These are phyloP conservation scores for Ensete ventricosum DNA, from an alignment of 176 grass and related monocot species.

Conservation along the genomic window DNA sequence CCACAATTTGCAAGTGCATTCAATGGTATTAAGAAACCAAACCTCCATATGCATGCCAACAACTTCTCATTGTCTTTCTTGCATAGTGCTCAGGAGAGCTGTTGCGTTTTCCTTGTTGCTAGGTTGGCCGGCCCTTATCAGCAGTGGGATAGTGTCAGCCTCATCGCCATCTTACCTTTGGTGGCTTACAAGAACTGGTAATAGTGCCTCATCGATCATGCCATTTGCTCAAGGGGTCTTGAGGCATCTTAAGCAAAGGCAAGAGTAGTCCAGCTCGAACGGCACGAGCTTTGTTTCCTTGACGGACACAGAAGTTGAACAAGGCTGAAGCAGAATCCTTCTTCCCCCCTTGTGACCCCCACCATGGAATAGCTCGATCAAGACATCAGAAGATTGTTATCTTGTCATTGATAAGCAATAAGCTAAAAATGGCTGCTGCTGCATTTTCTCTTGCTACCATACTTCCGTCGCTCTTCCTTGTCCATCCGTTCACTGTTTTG, in stretches of 20 bases:
- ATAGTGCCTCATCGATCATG: conserved; percentile 66
- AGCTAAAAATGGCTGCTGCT: conserved; percentile 84
- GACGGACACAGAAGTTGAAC: conserved; percentile 91
- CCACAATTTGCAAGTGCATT: conserved; percentile 77
- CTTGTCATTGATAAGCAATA: conserved; percentile 84
- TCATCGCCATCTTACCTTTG: conserved; percentile 77
- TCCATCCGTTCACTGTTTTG: conserved; percentile 25
- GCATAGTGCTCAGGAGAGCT: conserved; percentile 78
- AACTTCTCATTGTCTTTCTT: conserved; percentile 89
- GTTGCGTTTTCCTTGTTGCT: conserved; percentile 86
- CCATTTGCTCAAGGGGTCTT: conserved; percentile 62
- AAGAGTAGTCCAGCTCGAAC: conserved; percentile 63
- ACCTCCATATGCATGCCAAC: conserved; percentile 67
- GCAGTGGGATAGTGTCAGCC: conserved; percentile 65
- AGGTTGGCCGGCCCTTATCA: conserved; percentile 67
- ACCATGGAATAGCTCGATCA: conserved; percentile 64
- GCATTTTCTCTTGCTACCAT: conserved; percentile 98
- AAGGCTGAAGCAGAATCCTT: conserved; percentile 87
- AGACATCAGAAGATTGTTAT: conserved; percentile 80
- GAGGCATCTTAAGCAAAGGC: conserved; percentile 69
- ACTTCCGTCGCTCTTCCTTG: conserved; percentile 55
- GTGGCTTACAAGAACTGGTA: conserved; percentile 82
- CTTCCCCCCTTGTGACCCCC: conserved; percentile 61
- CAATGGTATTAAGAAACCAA: conserved; percentile 75
- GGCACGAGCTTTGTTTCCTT: conserved; percentile 83